Evolutionary conservation across 208 protist species (phyloP).

Genomic region (Leishmania amazonensis): DNA sequence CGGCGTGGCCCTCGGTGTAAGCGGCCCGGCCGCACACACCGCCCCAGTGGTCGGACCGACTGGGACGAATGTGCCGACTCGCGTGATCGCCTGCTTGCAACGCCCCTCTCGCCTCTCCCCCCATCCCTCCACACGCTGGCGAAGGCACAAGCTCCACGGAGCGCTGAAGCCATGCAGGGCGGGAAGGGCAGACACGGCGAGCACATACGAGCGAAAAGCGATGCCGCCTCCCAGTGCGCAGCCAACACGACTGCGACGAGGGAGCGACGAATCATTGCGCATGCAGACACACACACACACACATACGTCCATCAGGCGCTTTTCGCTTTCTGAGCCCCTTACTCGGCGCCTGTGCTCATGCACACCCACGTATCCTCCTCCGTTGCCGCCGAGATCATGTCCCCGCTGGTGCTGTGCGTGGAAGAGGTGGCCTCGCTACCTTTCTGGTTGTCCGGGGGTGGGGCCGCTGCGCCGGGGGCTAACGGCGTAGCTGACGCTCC

Average conservation of each 20-base stretch:
- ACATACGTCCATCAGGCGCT: neutral
- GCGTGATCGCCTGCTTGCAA: neutral
- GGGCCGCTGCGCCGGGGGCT: neutral
- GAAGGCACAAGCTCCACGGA: neutral
- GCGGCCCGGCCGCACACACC: neutral
- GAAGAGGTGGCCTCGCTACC: neutral
- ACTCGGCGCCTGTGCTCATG: slow-evolving; percentile 14
- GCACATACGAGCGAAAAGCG: neutral
- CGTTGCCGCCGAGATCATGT: slow-evolving; percentile 14
- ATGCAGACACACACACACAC: neutral
- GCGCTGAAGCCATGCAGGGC: neutral
- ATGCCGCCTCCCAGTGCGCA: neutral
- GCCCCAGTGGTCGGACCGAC: neutral
- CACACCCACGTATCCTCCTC: slow-evolving; percentile 31
- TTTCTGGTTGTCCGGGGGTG: neutral
- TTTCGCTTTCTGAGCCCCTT: neutral
- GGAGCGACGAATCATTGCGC: neutral
- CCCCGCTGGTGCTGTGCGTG: slow-evolving; percentile 1
- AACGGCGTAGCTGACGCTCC: neutral
- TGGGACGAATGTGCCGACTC: neutral
- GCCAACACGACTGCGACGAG: neutral
- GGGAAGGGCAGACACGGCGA: neutral
- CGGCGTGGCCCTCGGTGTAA: neutral
- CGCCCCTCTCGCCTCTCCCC: neutral
- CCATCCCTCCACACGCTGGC: too few relatives aligned